Evolutionary conservation across 2,329 filamentous ascomycete species (phyloP), one percentile per base, ranked within the genome.

Genomic region (Beauveria australis): DNA sequence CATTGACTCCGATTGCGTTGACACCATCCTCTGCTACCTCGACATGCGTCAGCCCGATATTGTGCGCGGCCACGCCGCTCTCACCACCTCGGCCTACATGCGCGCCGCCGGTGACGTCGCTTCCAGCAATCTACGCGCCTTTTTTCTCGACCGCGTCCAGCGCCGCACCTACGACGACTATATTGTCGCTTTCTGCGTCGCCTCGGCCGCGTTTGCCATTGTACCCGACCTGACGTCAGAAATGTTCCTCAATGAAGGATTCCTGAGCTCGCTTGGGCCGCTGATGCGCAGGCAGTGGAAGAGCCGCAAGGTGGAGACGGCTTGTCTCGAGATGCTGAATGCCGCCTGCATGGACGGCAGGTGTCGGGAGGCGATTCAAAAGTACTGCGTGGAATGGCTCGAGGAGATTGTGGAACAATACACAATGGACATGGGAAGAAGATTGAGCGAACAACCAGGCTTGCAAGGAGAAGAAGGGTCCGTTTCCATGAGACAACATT

Each of bases 111-210:
- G 85, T 58, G 84, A 92, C 14, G 81, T 83, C 7, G 91, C 91
- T 3, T 81, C 86, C 65, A 80, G 84, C 65, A 82, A 87, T 65
- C 83, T 97, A 54, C 83, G 84, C 5, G 81, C 82, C 5, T 93
- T 94, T 71, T 89, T 97, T 71, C 86, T 86, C 59, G 78, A 83
- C 18, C 85, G 88, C 58, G 80, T 96, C 18, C 76, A 82, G 66
- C 86, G 88, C 64, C 87, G 87, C 57, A 93, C 89, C 26, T 90
- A 92, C 64, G 92, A 97, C 68, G 91, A 96, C 73, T 85, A 95
- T 66, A 91, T 96, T 59, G 81, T 94, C 54, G 92, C 92, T 6
- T 97, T 97, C 72, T 97, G 92, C 58, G 92, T 92, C n/a, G 91
- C 92, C 6, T 86, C 92, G 2, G 85, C 87, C 24, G 84, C 95